Evolutionary conservation across 2,329 filamentous ascomycete species (phyloP).

Genomic region (Aspergillus brunneoviolaceus): DNA sequence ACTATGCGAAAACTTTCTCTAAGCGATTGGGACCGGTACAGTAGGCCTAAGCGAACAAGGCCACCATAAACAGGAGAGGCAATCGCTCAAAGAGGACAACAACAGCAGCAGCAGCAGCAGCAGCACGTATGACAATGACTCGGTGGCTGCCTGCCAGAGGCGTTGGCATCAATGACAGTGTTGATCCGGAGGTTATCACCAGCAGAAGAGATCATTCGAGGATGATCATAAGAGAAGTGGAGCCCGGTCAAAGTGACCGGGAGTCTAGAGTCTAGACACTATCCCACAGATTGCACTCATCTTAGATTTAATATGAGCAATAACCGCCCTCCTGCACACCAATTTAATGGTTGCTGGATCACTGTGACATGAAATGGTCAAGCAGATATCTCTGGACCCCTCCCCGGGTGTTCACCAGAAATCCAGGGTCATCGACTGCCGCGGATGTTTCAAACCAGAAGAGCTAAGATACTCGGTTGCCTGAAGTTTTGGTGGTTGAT

Average conservation of each 20-base stretch:
- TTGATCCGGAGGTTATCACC: not conserved
- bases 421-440: slow-evolving; percentile 3
- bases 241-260: not conserved
- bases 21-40: not conserved
- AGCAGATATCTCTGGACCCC: not conserved
- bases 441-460: slow-evolving; percentile 7
- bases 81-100: not conserved
- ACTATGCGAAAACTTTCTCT: not conserved
- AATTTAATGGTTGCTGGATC: not conserved
- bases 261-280: slow-evolving; percentile 1
- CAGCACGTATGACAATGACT: not conserved
- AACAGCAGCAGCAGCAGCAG: not conserved
- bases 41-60: not conserved
- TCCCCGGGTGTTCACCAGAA: not conserved
- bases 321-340: not conserved
- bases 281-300: not conserved
- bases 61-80: not conserved
- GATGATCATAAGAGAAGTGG: slow-evolving; percentile 4
- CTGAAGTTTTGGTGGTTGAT: slow-evolving; percentile 4
- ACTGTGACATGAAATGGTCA: not conserved
- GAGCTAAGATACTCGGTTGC: slow-evolving; percentile 2
- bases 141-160: not conserved
- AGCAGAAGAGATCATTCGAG: not conserved
- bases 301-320: not conserved
- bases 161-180: slow-evolving; percentile 1